These are phyloP conservation scores for Colletotrichum gloeosporioides DNA, from an alignment of 2,329 filamentous ascomycete species.

Conservation along the genomic window DNA sequence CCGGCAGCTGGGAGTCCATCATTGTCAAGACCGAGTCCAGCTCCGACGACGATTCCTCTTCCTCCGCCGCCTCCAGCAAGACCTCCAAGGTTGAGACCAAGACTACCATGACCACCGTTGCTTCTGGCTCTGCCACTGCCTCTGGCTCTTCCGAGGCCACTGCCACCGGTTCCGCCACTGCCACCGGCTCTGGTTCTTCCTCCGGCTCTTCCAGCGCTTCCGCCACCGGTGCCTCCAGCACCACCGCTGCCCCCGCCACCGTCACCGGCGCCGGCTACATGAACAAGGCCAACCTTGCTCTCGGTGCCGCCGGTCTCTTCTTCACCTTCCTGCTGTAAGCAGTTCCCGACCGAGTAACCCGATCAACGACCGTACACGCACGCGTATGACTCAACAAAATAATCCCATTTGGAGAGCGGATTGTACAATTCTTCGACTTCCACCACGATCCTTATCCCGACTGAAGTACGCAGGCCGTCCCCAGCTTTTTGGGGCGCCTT, in stretches of 20 bases:
- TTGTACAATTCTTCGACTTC: constrained; percentile 11
- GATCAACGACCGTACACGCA: constrained; percentile 15
- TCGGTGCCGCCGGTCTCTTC: constrained; percentile 22
- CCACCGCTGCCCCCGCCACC: constrained; percentile 1
- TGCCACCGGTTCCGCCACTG: not conserved
- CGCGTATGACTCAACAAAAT: constrained; percentile 5
- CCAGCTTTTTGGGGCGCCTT: not conserved
- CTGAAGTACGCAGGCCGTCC: not conserved
- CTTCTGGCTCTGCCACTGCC: constrained; percentile 6
- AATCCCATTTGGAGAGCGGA: constrained; percentile 21
- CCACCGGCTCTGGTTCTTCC: not conserved
- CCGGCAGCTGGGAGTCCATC: constrained; percentile 58
- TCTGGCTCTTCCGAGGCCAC: not conserved
- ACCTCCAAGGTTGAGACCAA: constrained; percentile 21
- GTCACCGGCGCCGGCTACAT: constrained; percentile 19
- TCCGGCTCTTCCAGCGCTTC: not conserved
- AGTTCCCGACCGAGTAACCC: not conserved
- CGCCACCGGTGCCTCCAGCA: not conserved
- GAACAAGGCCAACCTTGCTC: constrained; percentile 23
- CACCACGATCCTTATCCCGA: constrained; percentile 13
- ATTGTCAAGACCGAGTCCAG: constrained; percentile 38
- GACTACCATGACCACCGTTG: constrained; percentile 18
- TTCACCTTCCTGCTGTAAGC: constrained; percentile 24
- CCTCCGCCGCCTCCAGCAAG: constrained; percentile 19
- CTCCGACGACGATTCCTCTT: constrained; percentile 17